Conservation (phyloP, 441 rosid genomes). For the Mallotus repandus region DNA sequence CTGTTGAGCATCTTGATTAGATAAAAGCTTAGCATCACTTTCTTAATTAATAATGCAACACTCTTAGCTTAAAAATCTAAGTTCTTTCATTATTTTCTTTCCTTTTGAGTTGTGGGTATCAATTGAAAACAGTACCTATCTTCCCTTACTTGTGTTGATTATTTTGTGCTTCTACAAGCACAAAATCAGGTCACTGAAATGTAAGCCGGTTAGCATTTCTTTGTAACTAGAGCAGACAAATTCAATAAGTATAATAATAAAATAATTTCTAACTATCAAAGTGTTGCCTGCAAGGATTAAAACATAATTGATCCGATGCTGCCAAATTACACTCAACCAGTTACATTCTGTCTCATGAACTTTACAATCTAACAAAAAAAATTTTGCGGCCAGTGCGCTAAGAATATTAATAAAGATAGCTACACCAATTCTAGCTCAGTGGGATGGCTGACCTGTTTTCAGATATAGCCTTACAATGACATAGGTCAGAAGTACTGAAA, state of each 20-base stretch:
- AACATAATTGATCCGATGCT: background rate
- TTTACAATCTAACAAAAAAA: slow-evolving; percentile 20
- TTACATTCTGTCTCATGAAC: slow-evolving; percentile 15
- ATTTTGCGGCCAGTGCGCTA: background rate
- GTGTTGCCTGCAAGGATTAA: background rate
- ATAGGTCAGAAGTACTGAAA: slow-evolving; percentile 18
- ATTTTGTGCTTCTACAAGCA: too few species aligned
- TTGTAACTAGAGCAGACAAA: background rate
- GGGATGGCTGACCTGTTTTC: slow-evolving; percentile 8
- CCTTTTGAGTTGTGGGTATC: too few species aligned
- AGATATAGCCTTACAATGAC: slow-evolving; percentile 20
- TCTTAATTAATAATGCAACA: too few species aligned
- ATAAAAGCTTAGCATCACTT: too few species aligned
- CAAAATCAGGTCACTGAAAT: background rate
- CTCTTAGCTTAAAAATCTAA: too few species aligned
- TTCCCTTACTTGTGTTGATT: too few species aligned
- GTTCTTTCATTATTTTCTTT: too few species aligned
- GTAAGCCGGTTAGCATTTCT: too few species aligned
- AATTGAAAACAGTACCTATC: too few species aligned
- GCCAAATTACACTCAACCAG: slow-evolving; percentile 7
- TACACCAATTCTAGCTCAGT: slow-evolving; percentile 14
- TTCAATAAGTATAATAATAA: background rate
- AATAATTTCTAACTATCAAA: background rate
- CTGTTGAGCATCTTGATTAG: too few species aligned
- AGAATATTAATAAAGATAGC: slow-evolving; percentile 10